phyloP scores from a whole-genome alignment of 768 basidiomycete species.

The Rossbeevera mucosa region DNA sequence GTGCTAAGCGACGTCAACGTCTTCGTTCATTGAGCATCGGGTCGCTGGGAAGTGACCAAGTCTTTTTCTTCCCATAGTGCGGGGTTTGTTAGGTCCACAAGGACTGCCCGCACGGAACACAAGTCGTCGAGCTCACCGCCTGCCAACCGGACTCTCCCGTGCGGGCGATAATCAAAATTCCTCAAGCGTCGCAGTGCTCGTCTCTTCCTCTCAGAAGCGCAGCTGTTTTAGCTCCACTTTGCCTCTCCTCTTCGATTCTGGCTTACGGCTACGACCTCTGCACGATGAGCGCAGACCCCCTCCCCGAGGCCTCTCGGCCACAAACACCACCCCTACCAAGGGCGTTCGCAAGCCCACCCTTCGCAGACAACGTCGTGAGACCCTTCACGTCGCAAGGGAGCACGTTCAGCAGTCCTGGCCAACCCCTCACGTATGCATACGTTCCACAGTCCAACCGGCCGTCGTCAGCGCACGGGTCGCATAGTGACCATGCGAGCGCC shows the following conservation, averaged over 20 bases:
- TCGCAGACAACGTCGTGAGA: slow-evolving; percentile 25
- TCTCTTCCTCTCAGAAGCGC: neutral
- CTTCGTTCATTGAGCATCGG: neutral
- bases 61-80: neutral
- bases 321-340: slow-evolving; percentile 4
- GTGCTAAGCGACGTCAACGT: neutral
- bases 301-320: neutral
- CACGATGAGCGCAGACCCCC: neutral
- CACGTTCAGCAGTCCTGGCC: slow-evolving; percentile 7
- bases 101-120: neutral
- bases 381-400: slow-evolving; percentile 29
- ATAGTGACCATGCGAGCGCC: slow-evolving; percentile 1
- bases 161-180: neutral
- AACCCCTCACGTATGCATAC: slow-evolving; percentile 8
- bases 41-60: neutral
- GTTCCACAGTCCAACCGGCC: slow-evolving; percentile 16
- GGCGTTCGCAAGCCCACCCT: slow-evolving; percentile 16
- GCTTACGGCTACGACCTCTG: neutral
- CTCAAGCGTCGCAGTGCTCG: neutral
- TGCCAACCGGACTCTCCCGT: neutral
- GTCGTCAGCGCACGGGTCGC: slow-evolving; percentile 13
- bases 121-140: neutral
- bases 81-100: neutral
- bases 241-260: neutral
- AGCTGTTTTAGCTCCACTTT: neutral